Evolutionary conservation across 2,329 filamentous ascomycete species (phyloP).

Genomic region (Aurifilum marmelostoma): DNA sequence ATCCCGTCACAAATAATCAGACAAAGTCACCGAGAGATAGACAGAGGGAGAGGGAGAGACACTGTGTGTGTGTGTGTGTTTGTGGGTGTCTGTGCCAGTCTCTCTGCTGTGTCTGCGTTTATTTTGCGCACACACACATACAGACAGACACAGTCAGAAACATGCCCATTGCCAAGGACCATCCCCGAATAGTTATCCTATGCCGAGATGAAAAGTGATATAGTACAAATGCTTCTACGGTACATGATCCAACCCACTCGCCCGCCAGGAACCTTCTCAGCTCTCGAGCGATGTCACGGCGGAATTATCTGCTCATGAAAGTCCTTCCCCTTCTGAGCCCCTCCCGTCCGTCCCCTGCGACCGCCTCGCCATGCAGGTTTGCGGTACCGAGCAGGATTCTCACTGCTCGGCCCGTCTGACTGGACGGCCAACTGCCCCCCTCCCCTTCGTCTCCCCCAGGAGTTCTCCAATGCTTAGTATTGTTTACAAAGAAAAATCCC

Average conservation of each 20-base stretch:
- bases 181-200: background rate
- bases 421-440: background rate
- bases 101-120: too few species aligned
- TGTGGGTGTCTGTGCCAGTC: too few species aligned
- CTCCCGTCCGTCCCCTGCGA: background rate
- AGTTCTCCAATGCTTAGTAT: background rate
- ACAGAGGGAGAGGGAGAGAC: background rate
- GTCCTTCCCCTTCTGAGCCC: slow-evolving; percentile 7
- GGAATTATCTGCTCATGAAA: background rate
- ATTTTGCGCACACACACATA: too few species aligned
- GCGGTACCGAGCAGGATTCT: background rate
- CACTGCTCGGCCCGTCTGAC: slow-evolving; percentile 11
- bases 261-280: slow-evolving; percentile 3
- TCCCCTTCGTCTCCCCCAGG: background rate
- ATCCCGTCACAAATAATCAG: too few species aligned
- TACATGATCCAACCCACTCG: background rate
- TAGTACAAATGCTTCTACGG: background rate
- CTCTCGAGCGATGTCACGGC: slow-evolving; percentile 3
- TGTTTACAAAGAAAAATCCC: background rate
- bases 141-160: too few species aligned
- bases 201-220: background rate
- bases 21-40: too few species aligned
- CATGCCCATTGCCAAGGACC: background rate
- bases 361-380: background rate
- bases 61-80: too few species aligned